phyloP scores from a whole-genome alignment of 495 filamentous ascomycete species.

The Cudoniella acicularis region DNA sequence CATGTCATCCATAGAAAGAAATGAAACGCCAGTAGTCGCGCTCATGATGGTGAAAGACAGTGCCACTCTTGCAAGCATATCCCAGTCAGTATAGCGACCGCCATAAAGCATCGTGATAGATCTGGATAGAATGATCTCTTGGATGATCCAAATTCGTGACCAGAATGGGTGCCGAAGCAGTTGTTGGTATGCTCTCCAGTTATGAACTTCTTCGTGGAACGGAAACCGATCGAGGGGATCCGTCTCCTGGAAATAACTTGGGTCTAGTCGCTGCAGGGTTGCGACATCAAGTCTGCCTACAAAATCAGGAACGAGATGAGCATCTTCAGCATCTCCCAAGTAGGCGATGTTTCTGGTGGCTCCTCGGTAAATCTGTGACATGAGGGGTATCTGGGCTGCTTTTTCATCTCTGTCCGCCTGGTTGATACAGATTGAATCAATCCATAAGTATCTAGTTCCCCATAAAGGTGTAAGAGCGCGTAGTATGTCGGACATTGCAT shows the following conservation, averaged over 20 bases:
- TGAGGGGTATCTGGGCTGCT: slow-evolving; percentile 31
- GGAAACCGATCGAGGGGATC: slow-evolving; percentile 8
- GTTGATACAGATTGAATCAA: slow-evolving; percentile 39
- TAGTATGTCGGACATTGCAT: slow-evolving; percentile 11
- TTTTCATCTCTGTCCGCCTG: slow-evolving; percentile 32
- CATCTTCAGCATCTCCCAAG: slow-evolving; percentile 28
- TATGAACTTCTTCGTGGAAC: slow-evolving; percentile 9
- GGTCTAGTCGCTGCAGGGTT: slow-evolving; percentile 8
- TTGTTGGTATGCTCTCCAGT: slow-evolving; percentile 12
- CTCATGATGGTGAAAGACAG: slow-evolving; percentile 5
- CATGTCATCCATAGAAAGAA: slow-evolving; percentile 11
- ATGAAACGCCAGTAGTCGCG: slow-evolving; percentile 6
- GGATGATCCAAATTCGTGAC: slow-evolving; percentile 19
- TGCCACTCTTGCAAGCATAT: slow-evolving; percentile 8
- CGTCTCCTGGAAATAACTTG: slow-evolving; percentile 7
- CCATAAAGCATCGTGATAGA: slow-evolving; percentile 16
- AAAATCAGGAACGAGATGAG: slow-evolving; percentile 11
- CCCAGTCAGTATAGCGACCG: slow-evolving; percentile 7
- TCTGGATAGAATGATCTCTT: slow-evolving; percentile 15
- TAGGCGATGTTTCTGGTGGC: slow-evolving; percentile 29
- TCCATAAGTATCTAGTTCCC: slow-evolving; percentile 26
- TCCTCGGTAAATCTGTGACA: slow-evolving; percentile 33
- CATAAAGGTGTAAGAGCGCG: slow-evolving; percentile 9
- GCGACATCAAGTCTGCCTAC: slow-evolving; percentile 11
- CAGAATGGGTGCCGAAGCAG: slow-evolving; percentile 11